Evolutionary conservation across 75 land plant genomes (phyloP).

Genomic region (Cryptomeria japonica): DNA sequence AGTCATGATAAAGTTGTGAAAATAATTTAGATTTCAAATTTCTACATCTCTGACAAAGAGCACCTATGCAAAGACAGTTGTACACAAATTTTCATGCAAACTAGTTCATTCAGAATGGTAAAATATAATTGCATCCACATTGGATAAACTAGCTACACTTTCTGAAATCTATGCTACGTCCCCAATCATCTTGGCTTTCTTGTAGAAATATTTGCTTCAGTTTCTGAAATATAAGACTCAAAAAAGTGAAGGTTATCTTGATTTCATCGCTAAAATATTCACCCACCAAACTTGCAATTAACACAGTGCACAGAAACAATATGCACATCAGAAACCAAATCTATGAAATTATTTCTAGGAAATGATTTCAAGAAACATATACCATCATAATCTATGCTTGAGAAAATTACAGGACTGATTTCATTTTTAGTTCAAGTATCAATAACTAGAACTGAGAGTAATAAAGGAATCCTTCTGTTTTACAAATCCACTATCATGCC

Average conservation of each 20-base stretch:
- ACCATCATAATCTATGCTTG: not conserved
- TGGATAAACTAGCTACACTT: not conserved
- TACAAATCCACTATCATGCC: not conserved
- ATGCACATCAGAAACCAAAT: not conserved
- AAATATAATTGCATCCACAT: not conserved
- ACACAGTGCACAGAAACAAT: not conserved
- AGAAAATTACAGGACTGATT: not conserved
- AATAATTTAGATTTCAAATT: not conserved
- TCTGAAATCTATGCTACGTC: not conserved
- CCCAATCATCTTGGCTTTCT: too few relatives aligned
- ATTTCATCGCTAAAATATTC: not conserved
- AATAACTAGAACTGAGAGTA: not conserved
- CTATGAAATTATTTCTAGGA: not conserved
- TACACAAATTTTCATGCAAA: not conserved
- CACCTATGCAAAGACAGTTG: not conserved
- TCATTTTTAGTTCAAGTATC: not conserved
- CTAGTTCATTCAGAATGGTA: not conserved
- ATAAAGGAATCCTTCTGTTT: not conserved
- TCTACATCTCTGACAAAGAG: not conserved
- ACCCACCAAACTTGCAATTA: not conserved
- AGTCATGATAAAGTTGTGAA: not conserved
- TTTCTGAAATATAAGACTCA: not conserved
- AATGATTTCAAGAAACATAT: not conserved
- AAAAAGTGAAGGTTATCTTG: not conserved
- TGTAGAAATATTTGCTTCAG: not conserved